Conservation (phyloP, 2,329 filamentous ascomycete genomes). For the Nothophoma quercina region DNA sequence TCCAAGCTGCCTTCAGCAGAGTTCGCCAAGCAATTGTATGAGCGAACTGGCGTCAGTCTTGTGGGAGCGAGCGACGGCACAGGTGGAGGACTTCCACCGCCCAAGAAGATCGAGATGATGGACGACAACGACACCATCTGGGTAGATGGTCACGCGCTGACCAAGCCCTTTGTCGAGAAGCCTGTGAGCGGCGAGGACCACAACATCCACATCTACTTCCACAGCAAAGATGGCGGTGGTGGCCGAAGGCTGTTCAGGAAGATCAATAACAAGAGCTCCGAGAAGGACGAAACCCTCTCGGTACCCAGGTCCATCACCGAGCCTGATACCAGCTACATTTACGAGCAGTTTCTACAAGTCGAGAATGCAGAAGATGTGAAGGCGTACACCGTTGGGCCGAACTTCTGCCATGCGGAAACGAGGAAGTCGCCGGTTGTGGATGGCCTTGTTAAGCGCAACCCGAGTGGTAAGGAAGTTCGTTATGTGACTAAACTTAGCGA, state of each 20-base stretch:
- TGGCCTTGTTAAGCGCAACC: slow-evolving; percentile 93
- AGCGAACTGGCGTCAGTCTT: slow-evolving; percentile 78
- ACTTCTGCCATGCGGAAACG: slow-evolving; percentile 95
- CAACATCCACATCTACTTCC: slow-evolving; percentile 98
- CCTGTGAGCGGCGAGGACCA: slow-evolving; percentile 98
- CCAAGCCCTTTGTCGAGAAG: slow-evolving; percentile 97
- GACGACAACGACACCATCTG: slow-evolving; percentile 88
- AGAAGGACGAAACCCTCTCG: slow-evolving; percentile 80
- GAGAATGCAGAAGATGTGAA: slow-evolving; percentile 99
- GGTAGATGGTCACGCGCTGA: slow-evolving; percentile 82
- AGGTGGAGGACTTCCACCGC: slow-evolving; percentile 63
- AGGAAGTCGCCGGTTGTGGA: slow-evolving; percentile 97
- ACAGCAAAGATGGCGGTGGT: slow-evolving; percentile 83
- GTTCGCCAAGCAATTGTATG: slow-evolving; percentile 79
- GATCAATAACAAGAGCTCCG: slow-evolving; percentile 98
- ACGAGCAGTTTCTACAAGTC: slow-evolving; percentile 95
- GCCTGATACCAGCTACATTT: slow-evolving; percentile 84
- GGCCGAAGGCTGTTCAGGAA: slow-evolving; percentile 94
- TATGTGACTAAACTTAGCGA: slow-evolving; percentile 87
- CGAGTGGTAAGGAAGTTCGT: slow-evolving; percentile 94
- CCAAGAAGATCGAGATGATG: slow-evolving; percentile 79
- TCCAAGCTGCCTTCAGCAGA: slow-evolving; percentile 80
- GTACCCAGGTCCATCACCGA: slow-evolving; percentile 84
- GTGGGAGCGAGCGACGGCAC: slow-evolving; percentile 74
- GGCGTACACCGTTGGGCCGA: slow-evolving; percentile 92